A percentile compares a stretch with the other conserved stretches of the same genome.
Evolutionary conservation across 306 rosid species (phyloP).

Genomic region (Prunus dulcis): DNA sequence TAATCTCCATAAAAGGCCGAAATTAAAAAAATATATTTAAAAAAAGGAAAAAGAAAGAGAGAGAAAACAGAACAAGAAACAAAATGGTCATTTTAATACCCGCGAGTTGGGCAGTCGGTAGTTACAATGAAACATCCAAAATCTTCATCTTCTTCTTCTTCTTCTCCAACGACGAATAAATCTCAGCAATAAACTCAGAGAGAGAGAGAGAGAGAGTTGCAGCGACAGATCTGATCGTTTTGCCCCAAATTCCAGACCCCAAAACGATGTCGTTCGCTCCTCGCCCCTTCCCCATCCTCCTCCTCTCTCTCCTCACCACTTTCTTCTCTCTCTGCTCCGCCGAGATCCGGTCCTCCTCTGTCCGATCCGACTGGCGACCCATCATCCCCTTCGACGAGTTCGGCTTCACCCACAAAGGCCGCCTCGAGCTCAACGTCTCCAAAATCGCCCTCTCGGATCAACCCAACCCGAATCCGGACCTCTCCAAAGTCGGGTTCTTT

Average conservation of each 20-base stretch:
- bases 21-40: not conserved
- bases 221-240: not conserved
- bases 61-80: not conserved
- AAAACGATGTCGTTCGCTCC: not conserved
- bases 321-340: constrained; percentile 39
- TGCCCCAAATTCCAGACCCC: not conserved
- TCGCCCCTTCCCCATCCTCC: constrained; percentile 13
- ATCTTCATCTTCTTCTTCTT: not conserved
- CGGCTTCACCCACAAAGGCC: constrained; percentile 83
- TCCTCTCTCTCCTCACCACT: constrained; percentile 19
- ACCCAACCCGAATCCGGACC: constrained; percentile 43
- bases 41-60: not conserved
- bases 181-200: not conserved
- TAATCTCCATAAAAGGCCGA: not conserved
- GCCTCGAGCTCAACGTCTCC: constrained; percentile 68
- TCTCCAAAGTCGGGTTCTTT: constrained; percentile 72
- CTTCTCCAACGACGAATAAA: not conserved
- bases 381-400: constrained; percentile 74
- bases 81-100: not conserved
- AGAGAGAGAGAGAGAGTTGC: not conserved
- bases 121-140: not conserved
- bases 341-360: constrained; percentile 59
- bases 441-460: constrained; percentile 37
- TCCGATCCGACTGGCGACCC: constrained; percentile 53
- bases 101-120: not conserved